Base-by-base conservation (phyloP, 352 stramenopile species). In the Pythium aphanidermatum region DNA sequence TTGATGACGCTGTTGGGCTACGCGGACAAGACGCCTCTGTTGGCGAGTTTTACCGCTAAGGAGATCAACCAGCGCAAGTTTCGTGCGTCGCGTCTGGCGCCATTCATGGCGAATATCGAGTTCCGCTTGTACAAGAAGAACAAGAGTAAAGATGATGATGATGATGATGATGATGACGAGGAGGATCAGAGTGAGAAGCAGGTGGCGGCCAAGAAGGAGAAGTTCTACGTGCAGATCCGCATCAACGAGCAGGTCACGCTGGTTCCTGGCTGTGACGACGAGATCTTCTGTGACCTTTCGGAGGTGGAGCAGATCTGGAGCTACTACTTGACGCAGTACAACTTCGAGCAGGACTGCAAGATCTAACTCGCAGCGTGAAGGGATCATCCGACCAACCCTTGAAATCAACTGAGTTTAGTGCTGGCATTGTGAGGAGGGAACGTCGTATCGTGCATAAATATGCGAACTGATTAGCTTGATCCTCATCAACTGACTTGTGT, bases 1-100 rank as follows among this genome's bases (percentile, higher is more conserved):
- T 31, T 64, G 17, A 38, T 64, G 31, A 60, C 55, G 44, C 44
- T 64, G 12, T 34, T 64, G 2, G 55, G 55, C 1, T 59, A 60
- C 33, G 37, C 44, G 1, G 55, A 64, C 44, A 45, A 43, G 35
- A 53, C 48, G 12, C 54, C 29, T 16, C 35, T 64, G 16, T 11
- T 17, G 34, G 39, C 30, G 16, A 12, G 40, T 30, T 24, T 16
- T 3, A n/a, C 29, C 3, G 12, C 17, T 4, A 9, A 5, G 8
- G 11, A 17, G 37, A 64, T 58, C 23, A 46, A 42, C 1, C 10
- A 11, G 14, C 49, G 50, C 32, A 46, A 47, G 28, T 64, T 60
- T 30, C 49, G 55, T 16, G 43, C 31, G 16, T 59, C 55, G 38
- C 36, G 45, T 0, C 34, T 60, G 5, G 41, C 38, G 24, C 25